A percentile compares a stretch with the other conserved stretches of the same genome.
Conservation (phyloP, 2,329 filamentous ascomycete genomes). For the Sporothrix phasma region DNA sequence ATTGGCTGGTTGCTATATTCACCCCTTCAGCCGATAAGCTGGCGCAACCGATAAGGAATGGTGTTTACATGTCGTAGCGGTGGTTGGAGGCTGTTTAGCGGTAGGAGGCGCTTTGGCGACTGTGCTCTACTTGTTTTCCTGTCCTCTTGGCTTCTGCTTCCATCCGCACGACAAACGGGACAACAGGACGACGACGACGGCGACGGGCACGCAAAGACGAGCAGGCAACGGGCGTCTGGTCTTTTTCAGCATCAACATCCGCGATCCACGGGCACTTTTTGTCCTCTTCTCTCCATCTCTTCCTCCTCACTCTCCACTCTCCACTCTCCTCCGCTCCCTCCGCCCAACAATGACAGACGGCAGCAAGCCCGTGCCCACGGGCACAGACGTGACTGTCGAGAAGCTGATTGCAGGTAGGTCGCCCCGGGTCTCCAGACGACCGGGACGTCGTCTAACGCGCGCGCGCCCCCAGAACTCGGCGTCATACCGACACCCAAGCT, state of each 20-base stretch:
- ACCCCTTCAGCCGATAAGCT: not conserved
- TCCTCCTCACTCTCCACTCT: not conserved
- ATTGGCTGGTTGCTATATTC: not conserved
- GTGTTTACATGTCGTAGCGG: constrained; percentile 1
- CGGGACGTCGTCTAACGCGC: not conserved
- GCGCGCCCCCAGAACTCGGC: constrained; percentile 26
- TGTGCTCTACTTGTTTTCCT: not conserved
- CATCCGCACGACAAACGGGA: no score
- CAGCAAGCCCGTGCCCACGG: constrained; percentile 6
- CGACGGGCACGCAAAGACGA: no score
- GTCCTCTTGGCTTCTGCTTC: not conserved
- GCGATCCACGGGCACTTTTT: no score
- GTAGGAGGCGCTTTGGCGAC: not conserved
- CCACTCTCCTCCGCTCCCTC: not conserved
- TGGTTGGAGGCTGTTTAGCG: not conserved
- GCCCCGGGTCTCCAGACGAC: not conserved
- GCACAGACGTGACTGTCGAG: not conserved
- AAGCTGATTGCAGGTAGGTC: constrained; percentile 8
- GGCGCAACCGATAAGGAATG: not conserved
- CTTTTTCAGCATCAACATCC: no score
- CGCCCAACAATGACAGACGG: not conserved
- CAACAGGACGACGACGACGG: no score
- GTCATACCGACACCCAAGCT: constrained; percentile 31
- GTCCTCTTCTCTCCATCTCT: no score
- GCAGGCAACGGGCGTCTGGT: no score